Conservation (phyloP, 306 rosid species). For the Trifolium dubium region DNA sequence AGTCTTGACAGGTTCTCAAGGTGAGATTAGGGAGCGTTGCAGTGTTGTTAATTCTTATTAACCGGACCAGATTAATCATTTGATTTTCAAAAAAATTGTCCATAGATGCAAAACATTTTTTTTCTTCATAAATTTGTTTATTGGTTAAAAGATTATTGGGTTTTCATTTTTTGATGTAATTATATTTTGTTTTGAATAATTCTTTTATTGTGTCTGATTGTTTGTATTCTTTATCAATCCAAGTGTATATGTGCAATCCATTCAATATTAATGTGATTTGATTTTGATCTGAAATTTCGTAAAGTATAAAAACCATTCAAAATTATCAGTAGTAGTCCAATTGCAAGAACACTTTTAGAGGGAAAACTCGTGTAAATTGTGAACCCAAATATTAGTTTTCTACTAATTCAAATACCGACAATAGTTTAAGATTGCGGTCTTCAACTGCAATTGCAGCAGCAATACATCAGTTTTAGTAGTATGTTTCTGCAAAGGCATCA, state of each 20-base stretch:
- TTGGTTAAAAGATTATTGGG: too few species aligned
- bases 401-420: background rate
- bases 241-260: conserved; percentile 9
- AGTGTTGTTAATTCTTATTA: conserved; percentile 30
- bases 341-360: background rate
- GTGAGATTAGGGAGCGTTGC: conserved; percentile 47
- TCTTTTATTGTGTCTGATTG: background rate
- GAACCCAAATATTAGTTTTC: too few species aligned
- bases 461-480: background rate
- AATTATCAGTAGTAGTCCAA: background rate
- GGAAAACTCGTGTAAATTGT: background rate
- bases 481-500: too few species aligned
- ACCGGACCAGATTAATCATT: background rate
- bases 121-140: background rate
- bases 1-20: conserved; percentile 43
- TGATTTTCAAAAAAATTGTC: background rate
- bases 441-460: background rate
- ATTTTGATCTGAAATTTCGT: too few species aligned
- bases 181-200: background rate
- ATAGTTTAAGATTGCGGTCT: background rate
- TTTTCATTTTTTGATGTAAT: background rate
- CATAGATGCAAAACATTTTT: background rate
- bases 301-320: background rate
- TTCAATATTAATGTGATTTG: background rate
- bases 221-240: conserved; percentile 16